Evolutionary conservation across 371 early-diverging fungal genomes (phyloP).

Genomic region (Lichtheimia hyalospora): DNA sequence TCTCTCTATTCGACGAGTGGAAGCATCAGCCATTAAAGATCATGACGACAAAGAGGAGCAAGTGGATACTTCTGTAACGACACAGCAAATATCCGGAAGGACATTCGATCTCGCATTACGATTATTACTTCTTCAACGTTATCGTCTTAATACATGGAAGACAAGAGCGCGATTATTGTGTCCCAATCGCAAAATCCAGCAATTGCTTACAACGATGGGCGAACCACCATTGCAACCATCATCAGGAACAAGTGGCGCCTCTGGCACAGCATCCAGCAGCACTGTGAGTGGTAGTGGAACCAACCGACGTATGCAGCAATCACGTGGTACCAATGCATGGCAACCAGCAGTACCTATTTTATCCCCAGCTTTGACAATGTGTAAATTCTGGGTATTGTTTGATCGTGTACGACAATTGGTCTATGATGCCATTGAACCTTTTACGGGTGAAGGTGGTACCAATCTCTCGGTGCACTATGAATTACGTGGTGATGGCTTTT

Average conservation of each 20-base stretch:
- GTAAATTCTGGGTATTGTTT: conserved; percentile 43
- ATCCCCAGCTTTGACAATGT: conserved; percentile 32
- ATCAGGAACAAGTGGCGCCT: conserved; percentile 1
- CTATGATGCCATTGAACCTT: conserved; percentile 26
- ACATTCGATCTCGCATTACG: conserved; percentile 34
- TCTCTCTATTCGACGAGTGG: conserved; percentile 31
- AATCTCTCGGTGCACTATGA: conserved; percentile 38
- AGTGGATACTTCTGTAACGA: neutral
- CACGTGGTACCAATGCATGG: neutral
- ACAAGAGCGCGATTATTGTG: conserved; percentile 30
- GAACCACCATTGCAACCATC: conserved; percentile 3
- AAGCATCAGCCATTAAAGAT: neutral
- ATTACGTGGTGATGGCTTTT: neutral
- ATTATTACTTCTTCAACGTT: conserved; percentile 38
- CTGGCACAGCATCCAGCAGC: conserved; percentile 1
- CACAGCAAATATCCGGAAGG: conserved; percentile 24
- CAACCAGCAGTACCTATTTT: conserved; percentile 29
- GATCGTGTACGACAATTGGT: conserved; percentile 42
- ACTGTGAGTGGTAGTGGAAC: conserved; percentile 4
- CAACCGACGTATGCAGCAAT: neutral
- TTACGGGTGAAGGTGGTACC: conserved; percentile 32
- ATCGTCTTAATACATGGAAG: conserved; percentile 43
- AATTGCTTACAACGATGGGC: conserved; percentile 19
- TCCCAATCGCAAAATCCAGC: conserved; percentile 29
- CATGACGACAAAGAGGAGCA: neutral